Evolutionary conservation across 208 protist species (phyloP), one percentile per base, ranked within the genome.

Genomic region (Leptomonas pyrrhocoris): DNA sequence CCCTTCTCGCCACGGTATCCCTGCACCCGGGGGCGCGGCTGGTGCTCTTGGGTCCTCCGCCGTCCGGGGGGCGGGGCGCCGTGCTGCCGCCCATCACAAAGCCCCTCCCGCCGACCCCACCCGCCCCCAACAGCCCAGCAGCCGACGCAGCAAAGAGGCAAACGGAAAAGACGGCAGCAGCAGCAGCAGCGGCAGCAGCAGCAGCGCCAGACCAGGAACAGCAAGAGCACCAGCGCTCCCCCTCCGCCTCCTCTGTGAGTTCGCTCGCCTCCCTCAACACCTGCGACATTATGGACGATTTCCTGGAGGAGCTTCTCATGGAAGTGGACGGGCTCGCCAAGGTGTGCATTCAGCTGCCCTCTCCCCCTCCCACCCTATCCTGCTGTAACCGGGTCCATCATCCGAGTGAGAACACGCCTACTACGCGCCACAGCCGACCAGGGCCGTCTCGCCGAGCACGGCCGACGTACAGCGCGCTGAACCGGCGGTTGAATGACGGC

Each of bases 281-380:
- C 25, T 66, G 68, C 55, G 63, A 77, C 38, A 49, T 64, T 15
- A 61, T 84, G 48, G 21, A 53, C 27, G 62, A 78, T 54, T 84
- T 87, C 51, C 43, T 84, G 12, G 67, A 38, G 2, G 73, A 81
- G 23, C 79, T 90, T 7, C 54, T 81, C 9, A 55, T 42, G 36
- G 81, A 86, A 34, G 71, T 84, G 6, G 82, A 84, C 55, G 78
- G 46, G 36, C 75, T 90, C 0, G 62, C 74, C 18, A 81, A 74
- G 66, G 64, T 83, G 13, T 86, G 80, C 71, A 87, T 86, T 18
- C 85, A 87, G 53, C 57, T 78, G 15, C 79, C 85, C 56, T 74
- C 77, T 13, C 57, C 77, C 4, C 56, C 80, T 42, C 55, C 65
- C 21, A 31, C 54, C 19, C 43, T 77, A 15, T 71, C 55, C n/a